phyloP scores from a whole-genome alignment of 192 early-diverging fungal genomes.

The Entrophospora sp. region DNA sequence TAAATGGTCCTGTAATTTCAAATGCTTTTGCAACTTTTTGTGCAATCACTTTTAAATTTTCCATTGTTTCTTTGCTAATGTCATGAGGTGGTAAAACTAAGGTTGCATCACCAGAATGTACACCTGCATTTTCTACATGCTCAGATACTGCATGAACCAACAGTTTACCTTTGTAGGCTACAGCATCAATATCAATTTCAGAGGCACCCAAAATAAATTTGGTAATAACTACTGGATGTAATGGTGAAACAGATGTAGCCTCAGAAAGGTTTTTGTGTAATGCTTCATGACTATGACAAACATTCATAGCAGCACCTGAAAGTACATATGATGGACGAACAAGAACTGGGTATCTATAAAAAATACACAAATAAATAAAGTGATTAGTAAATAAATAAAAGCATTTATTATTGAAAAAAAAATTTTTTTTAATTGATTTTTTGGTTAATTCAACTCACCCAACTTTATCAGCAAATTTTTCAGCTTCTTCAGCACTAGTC shows the following conservation, averaged over 20 bases:
- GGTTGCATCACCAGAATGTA: conserved; percentile 98
- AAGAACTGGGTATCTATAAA: conserved; percentile 71
- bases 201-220: conserved; percentile 98
- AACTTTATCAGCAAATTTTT: conserved; percentile 77
- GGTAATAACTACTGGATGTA: conserved; percentile 93
- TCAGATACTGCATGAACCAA: conserved; percentile 93
- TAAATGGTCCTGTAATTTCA: conserved; percentile 95
- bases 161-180: conserved; percentile 86
- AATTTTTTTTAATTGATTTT: too few relatives aligned
- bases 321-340: conserved; percentile 97
- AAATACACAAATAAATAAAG: neutral
- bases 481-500: conserved; percentile 78
- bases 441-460: conserved; percentile 33
- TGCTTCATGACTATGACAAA: conserved; percentile 55
- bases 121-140: conserved; percentile 98
- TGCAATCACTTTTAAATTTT: conserved; percentile 86
- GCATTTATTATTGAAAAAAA: neutral
- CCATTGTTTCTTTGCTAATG: conserved; percentile 86
- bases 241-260: conserved; percentile 86
- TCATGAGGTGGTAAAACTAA: conserved; percentile 92
- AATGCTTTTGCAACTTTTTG: conserved; percentile 87
- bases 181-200: conserved; percentile 99
- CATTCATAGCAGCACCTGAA: conserved; percentile 98
- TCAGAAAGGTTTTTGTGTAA: conserved; percentile 78
- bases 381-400: neutral